Conservation (phyloP, 257 asterid genomes). For the Penstemon barbatus region DNA sequence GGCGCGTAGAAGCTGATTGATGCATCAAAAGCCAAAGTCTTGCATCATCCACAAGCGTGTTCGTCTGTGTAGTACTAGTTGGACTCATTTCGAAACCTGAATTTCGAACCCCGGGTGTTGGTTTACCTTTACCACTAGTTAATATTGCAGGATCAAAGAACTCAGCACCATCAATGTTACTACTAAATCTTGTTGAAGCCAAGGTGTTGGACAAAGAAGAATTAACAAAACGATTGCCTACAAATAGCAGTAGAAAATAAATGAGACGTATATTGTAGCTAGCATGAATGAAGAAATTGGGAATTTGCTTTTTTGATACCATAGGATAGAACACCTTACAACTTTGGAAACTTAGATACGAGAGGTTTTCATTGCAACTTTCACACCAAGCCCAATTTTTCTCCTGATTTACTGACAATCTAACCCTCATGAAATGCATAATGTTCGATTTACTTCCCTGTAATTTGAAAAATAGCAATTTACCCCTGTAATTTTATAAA, state of each 20-base stretch:
- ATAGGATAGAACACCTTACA: too few relatives aligned
- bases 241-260: conserved; percentile 6
- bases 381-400: too few relatives aligned
- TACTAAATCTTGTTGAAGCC: conserved; percentile 39
- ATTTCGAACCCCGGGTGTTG: conserved; percentile 37
- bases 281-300: too few relatives aligned
- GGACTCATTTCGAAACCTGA: conserved; percentile 45
- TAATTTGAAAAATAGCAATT: too few relatives aligned
- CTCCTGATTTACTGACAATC: too few relatives aligned
- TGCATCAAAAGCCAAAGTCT: conserved; percentile 73
- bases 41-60: conserved; percentile 53
- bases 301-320: too few relatives aligned
- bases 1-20: conserved; percentile 48
- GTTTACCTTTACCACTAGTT: conserved; percentile 41
- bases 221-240: conserved; percentile 57
- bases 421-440: too few relatives aligned
- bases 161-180: conserved; percentile 42
- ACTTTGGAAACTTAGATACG: too few relatives aligned
- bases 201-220: conserved; percentile 41
- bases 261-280: too few relatives aligned
- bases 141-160: conserved; percentile 57
- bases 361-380: too few relatives aligned
- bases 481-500: too few relatives aligned
- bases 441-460: too few relatives aligned
- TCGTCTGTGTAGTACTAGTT: conserved; percentile 33